These are phyloP conservation scores for Alternaria novae-zelandiae DNA, from an alignment of 2,329 filamentous ascomycete species.

Conservation along the genomic window DNA sequence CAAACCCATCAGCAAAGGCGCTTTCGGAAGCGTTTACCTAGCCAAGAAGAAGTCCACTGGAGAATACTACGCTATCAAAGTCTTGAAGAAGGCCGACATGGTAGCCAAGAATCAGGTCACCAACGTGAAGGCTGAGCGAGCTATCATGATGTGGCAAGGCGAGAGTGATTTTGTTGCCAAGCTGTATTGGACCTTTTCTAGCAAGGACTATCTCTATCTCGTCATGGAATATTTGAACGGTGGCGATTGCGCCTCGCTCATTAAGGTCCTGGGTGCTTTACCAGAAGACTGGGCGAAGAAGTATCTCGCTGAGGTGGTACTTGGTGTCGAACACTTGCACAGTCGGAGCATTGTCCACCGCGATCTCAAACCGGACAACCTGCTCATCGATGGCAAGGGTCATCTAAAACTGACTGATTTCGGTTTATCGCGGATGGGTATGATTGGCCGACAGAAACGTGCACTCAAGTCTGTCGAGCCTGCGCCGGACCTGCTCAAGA, in stretches of 20 bases:
- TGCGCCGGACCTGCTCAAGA: conserved; percentile 90
- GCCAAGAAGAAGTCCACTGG: conserved; percentile 99
- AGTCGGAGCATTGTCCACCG: conserved; percentile 94
- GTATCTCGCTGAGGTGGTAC: conserved; percentile 92
- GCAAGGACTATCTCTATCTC: conserved; percentile 97
- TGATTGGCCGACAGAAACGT: conserved; percentile 94
- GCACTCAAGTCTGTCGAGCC: conserved; percentile 78
- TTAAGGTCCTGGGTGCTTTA: conserved; percentile 89
- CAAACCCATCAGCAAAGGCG: conserved; percentile 98
- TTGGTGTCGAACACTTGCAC: conserved; percentile 97
- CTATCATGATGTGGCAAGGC: conserved; percentile 99
- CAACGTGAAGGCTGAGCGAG: conserved; percentile 97
- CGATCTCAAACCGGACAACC: conserved; percentile 95
- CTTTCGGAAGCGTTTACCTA: conserved; percentile 96
- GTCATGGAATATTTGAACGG: conserved; percentile 99
- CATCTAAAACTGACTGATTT: conserved; percentile 98
- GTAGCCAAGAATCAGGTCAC: conserved; percentile 99
- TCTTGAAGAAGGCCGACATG: conserved; percentile 99
- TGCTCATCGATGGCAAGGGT: conserved; percentile 94
- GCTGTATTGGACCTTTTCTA: conserved; percentile 99
- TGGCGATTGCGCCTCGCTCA: conserved; percentile 93
- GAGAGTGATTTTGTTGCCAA: conserved; percentile 99
- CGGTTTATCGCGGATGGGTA: conserved; percentile 93
- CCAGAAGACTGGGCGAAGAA: conserved; percentile 99
- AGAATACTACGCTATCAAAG: conserved; percentile 98